Percentiles rank a stretch among this genome's conserved stretches.
phyloP scores from a whole-genome alignment of 352 stramenopile species.

The Pythium rishiriense region DNA sequence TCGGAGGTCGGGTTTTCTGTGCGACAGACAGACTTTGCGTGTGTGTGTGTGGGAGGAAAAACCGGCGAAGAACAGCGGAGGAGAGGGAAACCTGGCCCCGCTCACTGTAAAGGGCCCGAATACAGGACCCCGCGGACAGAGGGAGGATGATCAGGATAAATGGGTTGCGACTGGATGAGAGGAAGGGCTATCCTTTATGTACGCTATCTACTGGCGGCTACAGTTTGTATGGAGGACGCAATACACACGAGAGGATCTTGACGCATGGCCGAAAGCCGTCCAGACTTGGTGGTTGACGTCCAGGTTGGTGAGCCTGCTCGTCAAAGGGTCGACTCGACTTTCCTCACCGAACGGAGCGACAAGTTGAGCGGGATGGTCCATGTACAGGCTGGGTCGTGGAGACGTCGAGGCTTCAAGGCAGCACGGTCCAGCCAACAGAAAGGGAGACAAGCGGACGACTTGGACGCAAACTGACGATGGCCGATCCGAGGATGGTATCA shows the following conservation, averaged over 20 bases:
- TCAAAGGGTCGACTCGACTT: background rate
- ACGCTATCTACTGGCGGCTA: too few relatives aligned
- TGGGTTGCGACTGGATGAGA: too few relatives aligned
- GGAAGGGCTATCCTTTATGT: too few relatives aligned
- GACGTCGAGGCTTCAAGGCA: background rate
- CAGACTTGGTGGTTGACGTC: too few relatives aligned
- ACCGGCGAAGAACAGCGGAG: slow-evolving; percentile 1
- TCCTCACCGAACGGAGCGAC: background rate
- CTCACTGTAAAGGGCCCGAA: slow-evolving; percentile 1
- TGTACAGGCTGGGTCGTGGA: background rate
- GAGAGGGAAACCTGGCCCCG: background rate
- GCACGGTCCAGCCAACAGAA: background rate
- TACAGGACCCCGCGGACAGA: background rate
- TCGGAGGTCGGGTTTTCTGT: background rate
- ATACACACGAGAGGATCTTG: too few relatives aligned
- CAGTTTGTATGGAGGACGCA: too few relatives aligned
- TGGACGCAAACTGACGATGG: background rate
- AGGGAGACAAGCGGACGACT: background rate
- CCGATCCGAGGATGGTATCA: background rate
- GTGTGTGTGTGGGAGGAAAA: too few relatives aligned
- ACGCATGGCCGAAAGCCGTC: too few relatives aligned
- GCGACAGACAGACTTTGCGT: background rate
- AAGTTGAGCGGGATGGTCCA: background rate
- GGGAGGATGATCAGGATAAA: too few relatives aligned
- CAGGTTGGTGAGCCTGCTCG: background rate